Conservation (phyloP, 2,329 filamentous ascomycete genomes). For the Lachnellula subtilissima region DNA sequence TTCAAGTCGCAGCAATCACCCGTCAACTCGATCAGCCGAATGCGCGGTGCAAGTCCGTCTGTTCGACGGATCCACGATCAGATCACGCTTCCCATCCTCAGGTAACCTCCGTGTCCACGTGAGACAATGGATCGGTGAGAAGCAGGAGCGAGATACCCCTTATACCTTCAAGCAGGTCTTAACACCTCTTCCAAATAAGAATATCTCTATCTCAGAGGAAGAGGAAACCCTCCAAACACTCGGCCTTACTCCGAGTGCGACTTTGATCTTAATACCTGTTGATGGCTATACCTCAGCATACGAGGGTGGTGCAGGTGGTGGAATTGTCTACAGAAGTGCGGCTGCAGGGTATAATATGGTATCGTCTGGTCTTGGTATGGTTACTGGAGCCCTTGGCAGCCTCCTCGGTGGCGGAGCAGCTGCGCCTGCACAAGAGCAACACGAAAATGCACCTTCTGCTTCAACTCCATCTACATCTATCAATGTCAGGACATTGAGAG, state of each 20-base stretch:
- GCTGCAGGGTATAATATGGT: constrained; percentile 34
- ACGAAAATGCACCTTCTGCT: background rate
- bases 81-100: constrained; percentile 62
- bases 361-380: constrained; percentile 38
- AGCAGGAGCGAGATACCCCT: constrained; percentile 54
- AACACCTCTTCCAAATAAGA: constrained; percentile 69
- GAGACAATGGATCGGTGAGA: constrained; percentile 69
- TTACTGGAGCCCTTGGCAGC: constrained; percentile 40
- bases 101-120: constrained; percentile 62
- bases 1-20: background rate
- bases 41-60: constrained; percentile 73
- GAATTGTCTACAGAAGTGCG: constrained; percentile 34
- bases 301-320: constrained; percentile 26
- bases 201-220: constrained; percentile 73
- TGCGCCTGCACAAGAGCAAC: constrained; percentile 2
- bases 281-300: constrained; percentile 57
- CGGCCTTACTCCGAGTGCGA: constrained; percentile 73
- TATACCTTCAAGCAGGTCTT: constrained; percentile 84
- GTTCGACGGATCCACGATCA: constrained; percentile 77
- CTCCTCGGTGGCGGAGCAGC: constrained; percentile 27
- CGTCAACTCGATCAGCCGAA: constrained; percentile 21
- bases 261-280: constrained; percentile 74
- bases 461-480: constrained; percentile 27
- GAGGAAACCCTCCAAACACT: constrained; percentile 61
- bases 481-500: constrained; percentile 49